phyloP scores from a whole-genome alignment of 495 filamentous ascomycete species.

The Filosporella fistucella region DNA sequence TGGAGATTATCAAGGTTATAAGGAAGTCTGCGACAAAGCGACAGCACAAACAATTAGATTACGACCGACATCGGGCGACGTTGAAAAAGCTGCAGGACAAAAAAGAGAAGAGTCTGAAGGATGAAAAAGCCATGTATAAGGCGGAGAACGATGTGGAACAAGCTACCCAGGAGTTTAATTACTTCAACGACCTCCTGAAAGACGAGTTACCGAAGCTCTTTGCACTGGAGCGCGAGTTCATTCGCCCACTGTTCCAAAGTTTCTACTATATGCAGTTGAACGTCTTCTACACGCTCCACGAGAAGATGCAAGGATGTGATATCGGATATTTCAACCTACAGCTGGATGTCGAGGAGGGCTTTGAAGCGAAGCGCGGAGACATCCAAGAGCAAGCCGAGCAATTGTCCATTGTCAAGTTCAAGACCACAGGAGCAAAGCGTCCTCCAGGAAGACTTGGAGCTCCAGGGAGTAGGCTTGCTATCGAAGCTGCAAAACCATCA shows the following conservation, averaged over 20 bases:
- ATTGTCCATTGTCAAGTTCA: conserved; percentile 81
- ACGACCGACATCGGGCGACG: conserved; percentile 75
- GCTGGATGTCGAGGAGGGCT: conserved; percentile 85
- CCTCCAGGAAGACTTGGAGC: conserved; percentile 45
- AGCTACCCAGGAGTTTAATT: conserved; percentile 92
- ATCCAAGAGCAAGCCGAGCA: conserved; percentile 78
- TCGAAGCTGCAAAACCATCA: conserved; percentile 22
- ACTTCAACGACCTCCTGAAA: conserved; percentile 95
- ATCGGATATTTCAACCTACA: conserved; percentile 97
- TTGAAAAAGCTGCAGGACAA: conserved; percentile 96
- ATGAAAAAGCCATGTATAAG: conserved; percentile 96
- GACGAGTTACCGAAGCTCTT: conserved; percentile 94
- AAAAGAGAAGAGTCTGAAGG: conserved; percentile 92
- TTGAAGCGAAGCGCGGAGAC: conserved; percentile 79
- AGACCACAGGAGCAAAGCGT: conserved; percentile 64
- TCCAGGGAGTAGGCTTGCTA: conserved; percentile 33
- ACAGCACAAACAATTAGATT: conserved; percentile 96
- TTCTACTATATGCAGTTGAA: conserved; percentile 99
- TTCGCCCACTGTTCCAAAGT: conserved; percentile 93
- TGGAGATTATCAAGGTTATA: conserved; percentile 92
- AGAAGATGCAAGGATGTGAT: conserved; percentile 93
- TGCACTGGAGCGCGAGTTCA: conserved; percentile 90
- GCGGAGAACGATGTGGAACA: conserved; percentile 88
- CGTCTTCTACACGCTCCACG: conserved; percentile 97
- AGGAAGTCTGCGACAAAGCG: conserved; percentile 85